These are phyloP conservation scores for Blastocystis sp. DNA, from an alignment of 352 stramenopile species.

Conservation along the genomic window DNA sequence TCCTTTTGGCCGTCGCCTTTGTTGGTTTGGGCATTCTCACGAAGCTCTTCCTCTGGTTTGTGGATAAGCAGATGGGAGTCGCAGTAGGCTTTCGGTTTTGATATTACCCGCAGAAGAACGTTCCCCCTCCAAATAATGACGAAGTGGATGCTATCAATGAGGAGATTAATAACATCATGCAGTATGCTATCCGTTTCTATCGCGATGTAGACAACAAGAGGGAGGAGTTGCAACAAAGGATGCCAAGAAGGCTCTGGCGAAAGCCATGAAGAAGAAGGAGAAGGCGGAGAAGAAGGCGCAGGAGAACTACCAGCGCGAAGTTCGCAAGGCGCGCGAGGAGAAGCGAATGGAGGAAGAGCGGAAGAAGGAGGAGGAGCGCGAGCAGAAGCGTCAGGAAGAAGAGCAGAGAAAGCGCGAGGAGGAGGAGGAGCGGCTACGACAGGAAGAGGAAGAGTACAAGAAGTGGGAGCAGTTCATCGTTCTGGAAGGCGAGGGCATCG, in stretches of 20 bases:
- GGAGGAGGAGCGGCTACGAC: conserved; percentile 36
- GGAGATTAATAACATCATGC: conserved; percentile 22
- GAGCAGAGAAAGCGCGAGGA: not conserved
- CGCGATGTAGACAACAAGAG: not conserved
- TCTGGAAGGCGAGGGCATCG: conserved; percentile 19
- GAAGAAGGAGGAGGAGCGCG: conserved; percentile 2
- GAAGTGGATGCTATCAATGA: conserved; percentile 5
- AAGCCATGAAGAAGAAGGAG: conserved; percentile 50
- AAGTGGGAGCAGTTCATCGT: conserved; percentile 42
- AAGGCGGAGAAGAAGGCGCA: conserved; percentile 42
- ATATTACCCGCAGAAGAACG: not conserved
- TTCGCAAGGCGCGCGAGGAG: conserved; percentile 24
- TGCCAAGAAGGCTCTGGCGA: conserved; percentile 32
- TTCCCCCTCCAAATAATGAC: not conserved
- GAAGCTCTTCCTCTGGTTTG: not conserved
- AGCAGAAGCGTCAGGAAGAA: conserved; percentile 4
- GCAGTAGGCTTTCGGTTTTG: not conserved
- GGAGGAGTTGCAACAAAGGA: not conserved
- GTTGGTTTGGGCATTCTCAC: not conserved
- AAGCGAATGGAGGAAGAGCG: conserved; percentile 12
- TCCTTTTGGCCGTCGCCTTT: conserved; percentile 22
- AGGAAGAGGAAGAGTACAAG: conserved; percentile 29
- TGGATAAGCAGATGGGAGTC: not conserved
- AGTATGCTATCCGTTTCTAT: not conserved
- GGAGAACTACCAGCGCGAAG: conserved; percentile 21